phyloP scores from a whole-genome alignment of 495 filamentous ascomycete species.

The Penicillium bialowiezense region DNA sequence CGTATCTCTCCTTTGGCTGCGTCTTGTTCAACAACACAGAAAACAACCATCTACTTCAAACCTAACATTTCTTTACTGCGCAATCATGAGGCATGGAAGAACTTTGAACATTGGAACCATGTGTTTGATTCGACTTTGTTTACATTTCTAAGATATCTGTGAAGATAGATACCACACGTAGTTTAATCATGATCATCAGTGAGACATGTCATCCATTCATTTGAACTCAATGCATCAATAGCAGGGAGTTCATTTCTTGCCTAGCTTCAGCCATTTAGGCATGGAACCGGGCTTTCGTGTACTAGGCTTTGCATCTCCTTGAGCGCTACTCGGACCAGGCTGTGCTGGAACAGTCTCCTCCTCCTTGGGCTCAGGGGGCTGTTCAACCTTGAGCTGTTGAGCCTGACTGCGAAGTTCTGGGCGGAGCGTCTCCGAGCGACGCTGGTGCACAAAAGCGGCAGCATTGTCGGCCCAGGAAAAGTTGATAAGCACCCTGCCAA shows the following conservation, averaged over 20 bases:
- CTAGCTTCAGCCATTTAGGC: constrained; percentile 71
- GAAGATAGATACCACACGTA: not conserved
- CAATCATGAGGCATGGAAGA: too few species aligned
- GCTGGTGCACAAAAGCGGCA: constrained; percentile 38
- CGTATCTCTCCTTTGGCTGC: too few species aligned
- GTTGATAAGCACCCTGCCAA: constrained; percentile 68
- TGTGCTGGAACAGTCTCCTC: constrained; percentile 38
- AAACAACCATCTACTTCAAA: too few species aligned
- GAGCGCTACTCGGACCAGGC: constrained; percentile 28
- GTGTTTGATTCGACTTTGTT: too few species aligned
- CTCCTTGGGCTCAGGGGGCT: constrained; percentile 36
- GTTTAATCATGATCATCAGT: constrained; percentile 5
- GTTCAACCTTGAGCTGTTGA: constrained; percentile 59
- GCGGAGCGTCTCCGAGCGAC: constrained; percentile 55
- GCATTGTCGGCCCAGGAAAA: constrained; percentile 70
- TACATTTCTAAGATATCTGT: too few species aligned
- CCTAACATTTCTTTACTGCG: too few species aligned
- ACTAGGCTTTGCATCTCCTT: constrained; percentile 42
- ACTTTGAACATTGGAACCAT: too few species aligned
- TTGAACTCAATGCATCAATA: not conserved
- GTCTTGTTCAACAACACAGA: too few species aligned
- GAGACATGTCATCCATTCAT: constrained; percentile 8
- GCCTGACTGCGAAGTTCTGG: constrained; percentile 64
- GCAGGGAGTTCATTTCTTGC: constrained; percentile 44
- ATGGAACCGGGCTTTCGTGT: constrained; percentile 46